Evolutionary conservation across 108 stramenopile species (phyloP).

Genomic region (Cyclostephanos tholiformis): DNA sequence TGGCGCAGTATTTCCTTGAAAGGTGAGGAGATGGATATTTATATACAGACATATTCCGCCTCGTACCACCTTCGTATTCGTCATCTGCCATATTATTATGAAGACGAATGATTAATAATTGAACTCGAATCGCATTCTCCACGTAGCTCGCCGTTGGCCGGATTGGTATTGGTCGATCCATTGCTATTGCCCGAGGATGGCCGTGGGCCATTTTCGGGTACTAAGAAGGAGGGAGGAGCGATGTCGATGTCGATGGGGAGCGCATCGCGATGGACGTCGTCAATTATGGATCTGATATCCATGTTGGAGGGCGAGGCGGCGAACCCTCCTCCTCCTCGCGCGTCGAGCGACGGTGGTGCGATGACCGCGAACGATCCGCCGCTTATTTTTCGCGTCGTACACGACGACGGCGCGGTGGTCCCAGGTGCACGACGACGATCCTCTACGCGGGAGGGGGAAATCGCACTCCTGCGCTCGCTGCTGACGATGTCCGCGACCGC

Average conservation of each 20-base stretch:
- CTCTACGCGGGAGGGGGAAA: neutral
- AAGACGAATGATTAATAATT: too few relatives aligned
- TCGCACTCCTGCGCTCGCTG: conserved; percentile 19
- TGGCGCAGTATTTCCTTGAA: conserved; percentile 52
- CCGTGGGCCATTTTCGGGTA: too few relatives aligned
- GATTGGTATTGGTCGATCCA: conserved; percentile 51
- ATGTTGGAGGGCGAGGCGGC: conserved; percentile 14
- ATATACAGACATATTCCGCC: too few relatives aligned
- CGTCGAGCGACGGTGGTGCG: too few relatives aligned
- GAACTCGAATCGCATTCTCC: too few relatives aligned
- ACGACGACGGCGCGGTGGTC: too few relatives aligned
- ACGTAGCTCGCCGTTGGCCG: conserved; percentile 37
- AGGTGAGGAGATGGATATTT: conserved; percentile 8
- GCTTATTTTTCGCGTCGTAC: too few relatives aligned
- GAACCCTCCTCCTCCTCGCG: too few relatives aligned
- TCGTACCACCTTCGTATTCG: too few relatives aligned
- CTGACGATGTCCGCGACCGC: neutral
- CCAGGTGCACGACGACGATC: neutral
- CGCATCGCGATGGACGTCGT: conserved; percentile 26
- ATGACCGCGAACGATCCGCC: too few relatives aligned
- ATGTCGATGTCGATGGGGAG: neutral
- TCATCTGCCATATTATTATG: too few relatives aligned
- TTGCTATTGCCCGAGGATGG: conserved; percentile 43
- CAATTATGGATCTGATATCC: conserved; percentile 22
- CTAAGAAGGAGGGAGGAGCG: neutral